phyloP scores from a whole-genome alignment of 345 rosid species.

The Microcos paniculata region DNA sequence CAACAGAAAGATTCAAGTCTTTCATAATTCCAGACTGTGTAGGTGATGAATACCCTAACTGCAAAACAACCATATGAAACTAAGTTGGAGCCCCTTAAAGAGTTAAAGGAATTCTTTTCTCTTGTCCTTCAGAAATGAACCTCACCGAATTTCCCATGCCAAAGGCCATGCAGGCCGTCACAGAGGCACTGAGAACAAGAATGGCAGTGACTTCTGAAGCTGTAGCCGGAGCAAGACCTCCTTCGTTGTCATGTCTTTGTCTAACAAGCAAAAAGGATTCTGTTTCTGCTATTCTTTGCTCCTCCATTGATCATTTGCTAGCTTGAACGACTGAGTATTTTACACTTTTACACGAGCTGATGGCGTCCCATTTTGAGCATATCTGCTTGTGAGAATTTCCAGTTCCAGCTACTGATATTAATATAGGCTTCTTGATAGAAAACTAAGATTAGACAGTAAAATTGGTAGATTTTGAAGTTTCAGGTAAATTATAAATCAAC shows the following conservation, averaged over 20 bases:
- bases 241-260: too few species aligned
- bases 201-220: too few species aligned
- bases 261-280: neutral
- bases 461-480: too few species aligned
- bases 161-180: constrained; percentile 5
- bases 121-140: neutral
- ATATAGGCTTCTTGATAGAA: constrained; percentile 46
- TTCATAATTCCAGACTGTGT: constrained; percentile 14
- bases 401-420: constrained; percentile 64
- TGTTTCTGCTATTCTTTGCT: neutral
- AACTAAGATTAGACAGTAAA: too few species aligned
- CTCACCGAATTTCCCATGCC: neutral
- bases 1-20: neutral
- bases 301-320: neutral
- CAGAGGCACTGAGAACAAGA: constrained; percentile 6
- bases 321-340: too few species aligned
- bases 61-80: neutral
- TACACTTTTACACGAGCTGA: too few species aligned
- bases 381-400: constrained; percentile 41
- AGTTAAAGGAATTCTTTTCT: neutral
- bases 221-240: too few species aligned
- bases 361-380: too few species aligned
- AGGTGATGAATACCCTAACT: neutral
- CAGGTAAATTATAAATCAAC: too few species aligned
- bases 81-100: neutral